Percentiles rank a stretch among this genome's conserved stretches.
These are phyloP conservation scores for Fusarium kyushuense DNA, from an alignment of 2,329 filamentous ascomycete species.

Conservation along the genomic window DNA sequence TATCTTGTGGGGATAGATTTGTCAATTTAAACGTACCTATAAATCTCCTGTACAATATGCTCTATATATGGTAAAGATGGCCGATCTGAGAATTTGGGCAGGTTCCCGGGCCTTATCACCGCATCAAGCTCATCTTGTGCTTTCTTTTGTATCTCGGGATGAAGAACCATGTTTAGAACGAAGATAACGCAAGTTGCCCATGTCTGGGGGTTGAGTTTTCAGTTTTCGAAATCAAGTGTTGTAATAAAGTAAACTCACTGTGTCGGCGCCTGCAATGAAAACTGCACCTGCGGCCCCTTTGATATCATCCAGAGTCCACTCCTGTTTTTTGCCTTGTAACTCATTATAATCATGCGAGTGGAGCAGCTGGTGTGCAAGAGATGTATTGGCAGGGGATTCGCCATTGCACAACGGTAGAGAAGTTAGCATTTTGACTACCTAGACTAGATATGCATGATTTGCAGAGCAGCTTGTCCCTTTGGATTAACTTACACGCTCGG, in stretches of 20 bases:
- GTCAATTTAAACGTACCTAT: slow-evolving; percentile 48
- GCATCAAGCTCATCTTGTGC: slow-evolving; percentile 61
- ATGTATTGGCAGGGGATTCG: slow-evolving; percentile 32
- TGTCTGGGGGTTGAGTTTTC: slow-evolving; percentile 33
- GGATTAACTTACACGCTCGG: slow-evolving; percentile 44
- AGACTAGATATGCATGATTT: too few species aligned
- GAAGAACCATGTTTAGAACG: slow-evolving; percentile 58
- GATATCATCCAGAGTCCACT: slow-evolving; percentile 58
- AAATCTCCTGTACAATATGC: slow-evolving; percentile 59
- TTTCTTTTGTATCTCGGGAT: slow-evolving; percentile 60
- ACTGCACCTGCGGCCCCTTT: slow-evolving; percentile 63
- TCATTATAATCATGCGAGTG: slow-evolving; percentile 33
- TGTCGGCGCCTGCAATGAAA: slow-evolving; percentile 63
- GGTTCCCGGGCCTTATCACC: slow-evolving; percentile 55
- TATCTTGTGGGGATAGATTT: background rate
- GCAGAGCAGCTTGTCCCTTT: background rate
- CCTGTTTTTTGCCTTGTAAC: slow-evolving; percentile 20
- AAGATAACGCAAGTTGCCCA: slow-evolving; percentile 53
- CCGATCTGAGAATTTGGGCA: slow-evolving; percentile 61
- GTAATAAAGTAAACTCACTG: slow-evolving; percentile 45
- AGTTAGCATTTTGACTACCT: slow-evolving; percentile 40
- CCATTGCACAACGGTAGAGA: slow-evolving; percentile 16
- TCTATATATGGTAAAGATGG: slow-evolving; percentile 58
- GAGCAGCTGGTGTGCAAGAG: slow-evolving; percentile 47
- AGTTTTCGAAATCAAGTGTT: slow-evolving; percentile 42